phyloP scores from a whole-genome alignment of 2,329 filamentous ascomycete genomes.

The Colletotrichum sublineola region DNA sequence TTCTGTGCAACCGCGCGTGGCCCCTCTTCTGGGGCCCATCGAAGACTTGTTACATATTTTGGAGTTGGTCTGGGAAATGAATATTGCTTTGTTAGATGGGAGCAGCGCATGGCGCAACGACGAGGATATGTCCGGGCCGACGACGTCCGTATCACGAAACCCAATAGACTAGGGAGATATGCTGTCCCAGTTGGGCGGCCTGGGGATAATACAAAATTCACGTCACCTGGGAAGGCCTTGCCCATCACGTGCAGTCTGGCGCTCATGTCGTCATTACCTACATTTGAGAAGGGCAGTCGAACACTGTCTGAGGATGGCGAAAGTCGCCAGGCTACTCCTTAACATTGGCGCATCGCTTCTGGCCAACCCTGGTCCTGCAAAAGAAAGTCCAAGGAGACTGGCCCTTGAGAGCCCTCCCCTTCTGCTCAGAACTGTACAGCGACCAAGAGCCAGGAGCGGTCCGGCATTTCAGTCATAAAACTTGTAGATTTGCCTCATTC shows the following conservation, averaged over 20 bases:
- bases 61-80: constrained; percentile 38
- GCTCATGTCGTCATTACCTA: background rate
- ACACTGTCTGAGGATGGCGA: too few species aligned
- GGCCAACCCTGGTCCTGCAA: background rate
- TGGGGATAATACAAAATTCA: constrained; percentile 29
- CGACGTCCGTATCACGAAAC: constrained; percentile 9
- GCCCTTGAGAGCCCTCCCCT: background rate
- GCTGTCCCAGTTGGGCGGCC: background rate
- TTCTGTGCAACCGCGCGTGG: constrained; percentile 16
- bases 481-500: background rate
- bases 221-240: background rate
- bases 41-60: constrained; percentile 31
- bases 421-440: background rate
- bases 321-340: background rate
- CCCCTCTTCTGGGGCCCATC: constrained; percentile 4
- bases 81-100: constrained; percentile 31
- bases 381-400: background rate
- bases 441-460: background rate
- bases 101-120: constrained; percentile 26
- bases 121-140: constrained; percentile 1
- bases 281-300: background rate
- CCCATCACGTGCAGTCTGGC: background rate
- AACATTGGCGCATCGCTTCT: too few species aligned
- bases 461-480: background rate
- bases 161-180: background rate